These are phyloP conservation scores for Verticillium tricorpus DNA, from an alignment of 2,329 filamentous ascomycete species.

Conservation along the genomic window DNA sequence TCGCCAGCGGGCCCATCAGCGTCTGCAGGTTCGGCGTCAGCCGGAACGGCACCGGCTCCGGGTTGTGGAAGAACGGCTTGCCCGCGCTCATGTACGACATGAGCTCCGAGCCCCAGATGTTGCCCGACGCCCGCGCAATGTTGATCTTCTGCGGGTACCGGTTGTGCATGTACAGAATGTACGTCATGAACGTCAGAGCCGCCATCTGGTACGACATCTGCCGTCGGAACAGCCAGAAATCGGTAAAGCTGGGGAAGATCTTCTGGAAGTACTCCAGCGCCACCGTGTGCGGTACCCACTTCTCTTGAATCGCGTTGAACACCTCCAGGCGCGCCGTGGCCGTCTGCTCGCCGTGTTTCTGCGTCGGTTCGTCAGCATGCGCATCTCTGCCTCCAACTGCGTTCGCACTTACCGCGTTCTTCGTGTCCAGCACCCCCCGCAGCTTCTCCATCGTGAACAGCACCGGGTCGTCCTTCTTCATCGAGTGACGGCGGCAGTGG, in stretches of 20 bases:
- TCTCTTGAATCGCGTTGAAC: conserved; percentile 90
- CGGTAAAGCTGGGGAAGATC: conserved; percentile 81
- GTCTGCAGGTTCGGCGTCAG: conserved; percentile 94
- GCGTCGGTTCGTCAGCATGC: conserved; percentile 27
- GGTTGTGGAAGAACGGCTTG: conserved; percentile 90
- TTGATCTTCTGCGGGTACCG: conserved; percentile 94
- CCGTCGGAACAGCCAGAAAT: conserved; percentile 98
- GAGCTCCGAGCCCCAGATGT: conserved; percentile 94
- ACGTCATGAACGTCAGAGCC: conserved; percentile 95
- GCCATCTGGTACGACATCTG: conserved; percentile 97
- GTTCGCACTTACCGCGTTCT: conserved; percentile 41
- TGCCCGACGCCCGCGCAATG: conserved; percentile 81
- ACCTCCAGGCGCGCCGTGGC: conserved; percentile 79
- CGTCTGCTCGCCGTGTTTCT: conserved; percentile 65
- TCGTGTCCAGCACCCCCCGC: conserved; percentile 67
- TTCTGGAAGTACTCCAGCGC: conserved; percentile 85
- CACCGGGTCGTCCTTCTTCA: conserved; percentile 93
- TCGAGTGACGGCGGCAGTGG: conserved; percentile 79
- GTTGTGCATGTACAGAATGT: conserved; percentile 94
- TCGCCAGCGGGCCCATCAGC: conserved; percentile 91
- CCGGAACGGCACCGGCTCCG: conserved; percentile 93
- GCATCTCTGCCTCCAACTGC: not conserved
- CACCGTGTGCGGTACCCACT: conserved; percentile 80
- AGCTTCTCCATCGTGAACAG: conserved; percentile 95
- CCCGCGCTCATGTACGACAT: conserved; percentile 82